Evolutionary conservation across 129 eudicot species (phyloP).

Genomic region (Solidago caesia): DNA sequence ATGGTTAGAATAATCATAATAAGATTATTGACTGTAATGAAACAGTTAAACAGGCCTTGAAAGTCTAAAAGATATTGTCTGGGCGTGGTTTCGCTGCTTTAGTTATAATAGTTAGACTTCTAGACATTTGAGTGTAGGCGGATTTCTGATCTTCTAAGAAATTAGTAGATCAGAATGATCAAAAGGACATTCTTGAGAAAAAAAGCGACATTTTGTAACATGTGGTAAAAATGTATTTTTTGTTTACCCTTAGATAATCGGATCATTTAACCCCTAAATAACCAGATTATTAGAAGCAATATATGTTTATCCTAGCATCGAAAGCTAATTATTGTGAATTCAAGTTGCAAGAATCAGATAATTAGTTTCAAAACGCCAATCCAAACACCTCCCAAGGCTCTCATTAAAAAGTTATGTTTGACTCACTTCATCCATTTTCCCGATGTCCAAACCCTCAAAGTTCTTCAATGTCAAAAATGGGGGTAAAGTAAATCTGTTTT

Average conservation of each 20-base stretch:
- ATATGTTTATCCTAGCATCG: no score
- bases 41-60: background rate
- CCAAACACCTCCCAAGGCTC: background rate
- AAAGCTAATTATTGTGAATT: background rate
- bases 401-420: background rate
- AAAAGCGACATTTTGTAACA: no score
- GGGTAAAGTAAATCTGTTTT: conserved; percentile 87
- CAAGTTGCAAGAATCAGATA: background rate
- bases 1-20: conserved; percentile 1
- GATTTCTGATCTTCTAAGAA: no score
- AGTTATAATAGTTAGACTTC: background rate
- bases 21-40: background rate
- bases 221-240: no score
- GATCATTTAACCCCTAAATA: no score
- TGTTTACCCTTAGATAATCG: no score
- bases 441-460: conserved; percentile 88
- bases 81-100: background rate
- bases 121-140: background rate
- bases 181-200: no score
- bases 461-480: conserved; percentile 84
- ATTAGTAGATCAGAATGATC: no score
- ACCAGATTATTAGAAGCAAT: no score
- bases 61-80: background rate
- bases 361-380: background rate
- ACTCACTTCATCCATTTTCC: conserved; percentile 92